Evolutionary conservation across 176 grass and related monocot species (phyloP), one percentile per base, ranked within the genome.

Genomic region (Oryza punctata): DNA sequence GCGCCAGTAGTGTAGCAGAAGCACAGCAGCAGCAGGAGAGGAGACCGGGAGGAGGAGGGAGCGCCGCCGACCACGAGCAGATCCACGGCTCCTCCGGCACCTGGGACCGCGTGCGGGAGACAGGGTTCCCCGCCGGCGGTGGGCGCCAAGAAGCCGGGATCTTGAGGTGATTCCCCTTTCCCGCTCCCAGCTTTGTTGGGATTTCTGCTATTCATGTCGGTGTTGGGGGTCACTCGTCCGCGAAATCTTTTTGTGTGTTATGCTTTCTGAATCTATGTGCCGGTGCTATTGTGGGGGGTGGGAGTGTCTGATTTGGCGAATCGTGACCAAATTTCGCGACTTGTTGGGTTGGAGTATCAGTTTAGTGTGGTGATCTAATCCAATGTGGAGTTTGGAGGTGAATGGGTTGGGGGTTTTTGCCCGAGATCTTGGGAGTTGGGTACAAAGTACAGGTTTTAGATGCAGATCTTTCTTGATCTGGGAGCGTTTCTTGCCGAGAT

Each of bases 391-490:
- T 27, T 75, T 75, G 3, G 27, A 21, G 72, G 72, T 32, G 14
- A 12, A 75, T 54, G 8, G 8, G 26, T 54, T 61, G 21, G 41
- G 3, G 13, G n/a, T n/a, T 32, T 30, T 18, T 75, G 27, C 2
- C 29, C 8, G 5, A 54, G 72, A 75, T 75, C 72, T 75, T 54
- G 72, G 7, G 14, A 54, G 6, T 21, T 32, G 14, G 71, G 45
- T 24, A 45, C 4, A 73, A 74, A 75, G 21, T 7, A 16, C 7
- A 11, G 70, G 23, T 27, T 2, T 52, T 54, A 54, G 26, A 54
- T 74, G 72, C 26, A 74, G 45, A 74, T 74, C 45, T 74, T 16
- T 74, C 25, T 11, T 74, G 26, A 52, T 27, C 24, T 19, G 26
- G 45, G 25, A 16, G 18, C 2, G 16, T 50, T 50, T 30, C 7